phyloP scores from a whole-genome alignment of 139 green algal genomes.

The Chlorella sorokiniana region DNA sequence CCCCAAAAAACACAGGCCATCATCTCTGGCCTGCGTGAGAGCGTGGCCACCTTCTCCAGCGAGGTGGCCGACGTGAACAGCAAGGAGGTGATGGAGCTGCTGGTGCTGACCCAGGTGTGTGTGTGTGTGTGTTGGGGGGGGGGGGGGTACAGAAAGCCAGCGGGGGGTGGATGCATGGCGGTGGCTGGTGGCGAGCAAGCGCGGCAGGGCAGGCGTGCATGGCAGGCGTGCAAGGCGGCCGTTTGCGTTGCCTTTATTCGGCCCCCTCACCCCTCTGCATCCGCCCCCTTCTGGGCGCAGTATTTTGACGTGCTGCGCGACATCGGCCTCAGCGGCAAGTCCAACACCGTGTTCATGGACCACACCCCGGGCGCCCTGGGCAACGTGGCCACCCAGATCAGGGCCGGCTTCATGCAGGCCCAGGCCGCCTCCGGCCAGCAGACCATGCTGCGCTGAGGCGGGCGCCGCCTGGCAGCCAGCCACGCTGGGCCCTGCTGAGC shows the following conservation, averaged over 20 bases:
- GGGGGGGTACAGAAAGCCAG: background rate
- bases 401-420: constrained; percentile 63
- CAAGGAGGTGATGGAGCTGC: constrained; percentile 85
- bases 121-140: background rate
- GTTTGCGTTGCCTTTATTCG: too few species aligned
- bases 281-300: constrained; percentile 44
- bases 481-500: too few species aligned
- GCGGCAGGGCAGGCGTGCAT: too few species aligned
- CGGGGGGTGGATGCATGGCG: too few species aligned
- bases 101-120: constrained; percentile 57
- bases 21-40: constrained; percentile 88
- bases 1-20: too few species aligned
- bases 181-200: too few species aligned
- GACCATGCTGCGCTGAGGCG: constrained; percentile 25
- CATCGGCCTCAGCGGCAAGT: constrained; percentile 52
- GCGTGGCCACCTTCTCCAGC: constrained; percentile 76
- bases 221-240: too few species aligned
- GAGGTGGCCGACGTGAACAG: constrained; percentile 60
- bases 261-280: background rate
- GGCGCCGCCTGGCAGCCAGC: background rate
- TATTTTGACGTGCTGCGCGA: constrained; percentile 95
- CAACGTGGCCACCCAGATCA: constrained; percentile 72
- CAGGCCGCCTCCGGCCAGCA: background rate
- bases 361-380: constrained; percentile 57
- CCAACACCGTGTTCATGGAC: constrained; percentile 42